Evolutionary conservation across 2,329 filamentous ascomycete species (phyloP).

Genomic region (Trichoderma cornu-damae): DNA sequence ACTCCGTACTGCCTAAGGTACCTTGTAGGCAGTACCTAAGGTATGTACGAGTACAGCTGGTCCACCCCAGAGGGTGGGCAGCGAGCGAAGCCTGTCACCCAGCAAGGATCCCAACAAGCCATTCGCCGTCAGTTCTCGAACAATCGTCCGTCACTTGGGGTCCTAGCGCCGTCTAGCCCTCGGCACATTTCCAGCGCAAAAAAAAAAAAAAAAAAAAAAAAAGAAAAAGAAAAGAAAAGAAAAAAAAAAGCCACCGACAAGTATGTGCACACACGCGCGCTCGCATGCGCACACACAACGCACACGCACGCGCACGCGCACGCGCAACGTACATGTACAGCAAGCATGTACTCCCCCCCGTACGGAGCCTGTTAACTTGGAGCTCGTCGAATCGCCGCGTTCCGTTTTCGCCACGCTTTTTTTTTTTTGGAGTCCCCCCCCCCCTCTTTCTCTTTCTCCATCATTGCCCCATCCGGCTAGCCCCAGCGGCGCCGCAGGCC

Average conservation of each 20-base stretch:
- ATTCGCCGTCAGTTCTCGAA: slow-evolving; percentile 6
- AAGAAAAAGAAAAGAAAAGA: too few relatives aligned
- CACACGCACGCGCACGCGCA: too few relatives aligned
- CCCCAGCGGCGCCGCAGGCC: background rate
- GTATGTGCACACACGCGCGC: background rate
- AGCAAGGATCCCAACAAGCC: background rate
- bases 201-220: too few relatives aligned
- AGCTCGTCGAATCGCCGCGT: slow-evolving; percentile 8
- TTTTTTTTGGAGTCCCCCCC: background rate
- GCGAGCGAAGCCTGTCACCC: background rate
- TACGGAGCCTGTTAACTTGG: too few relatives aligned
- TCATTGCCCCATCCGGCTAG: slow-evolving; percentile 12
- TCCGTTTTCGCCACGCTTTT: slow-evolving; percentile 14
- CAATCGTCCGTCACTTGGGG: background rate
- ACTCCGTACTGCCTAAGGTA: too few relatives aligned
- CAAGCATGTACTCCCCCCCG: too few relatives aligned
- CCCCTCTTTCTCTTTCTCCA: slow-evolving; percentile 3
- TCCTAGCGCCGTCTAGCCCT: slow-evolving; percentile 7
- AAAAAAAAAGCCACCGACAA: too few relatives aligned
- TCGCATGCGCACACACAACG: background rate
- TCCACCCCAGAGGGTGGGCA: too few relatives aligned
- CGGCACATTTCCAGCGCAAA: slow-evolving; percentile 12
- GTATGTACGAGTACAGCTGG: too few relatives aligned
- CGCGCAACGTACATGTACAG: too few relatives aligned
- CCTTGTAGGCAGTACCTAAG: background rate